Base-by-base conservation (phyloP, 2,329 filamentous ascomycete species). In the Microsporum audouinii region DNA sequence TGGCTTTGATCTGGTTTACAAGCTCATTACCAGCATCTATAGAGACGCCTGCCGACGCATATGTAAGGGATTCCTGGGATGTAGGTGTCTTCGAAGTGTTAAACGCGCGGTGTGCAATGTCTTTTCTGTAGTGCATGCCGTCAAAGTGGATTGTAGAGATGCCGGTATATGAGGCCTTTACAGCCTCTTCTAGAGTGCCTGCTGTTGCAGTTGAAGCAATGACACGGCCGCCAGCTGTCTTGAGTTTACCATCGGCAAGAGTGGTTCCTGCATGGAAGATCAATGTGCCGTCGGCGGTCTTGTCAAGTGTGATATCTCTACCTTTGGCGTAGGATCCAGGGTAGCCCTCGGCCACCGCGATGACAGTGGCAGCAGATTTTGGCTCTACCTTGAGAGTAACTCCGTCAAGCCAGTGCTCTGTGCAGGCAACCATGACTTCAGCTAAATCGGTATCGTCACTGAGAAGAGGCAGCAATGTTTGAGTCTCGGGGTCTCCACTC, bases 201-300 rank as follows among this genome's bases (percentile, higher is more conserved):
- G 84, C 88, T 1, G 86, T 88, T 1, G 91, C 88, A 41, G 89
- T 95, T n/a, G 90, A 86, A 14, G 92, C 91, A 70, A 99, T 96
- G 38, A 99, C 94, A 61, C 94, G 86, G 0, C 94, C 94, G 55
- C 94, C 94, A 0, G 88, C 82, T 0, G 90, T 92, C 69, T 85
- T 81, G 23, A 97, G 79, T 64, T 85, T 79, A 39, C 84, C 81
- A 23, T 78, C 77, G 7, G 82, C 70, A 14, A 89, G 72, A 43
- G 81, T 81, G 2, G 94, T 99, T 33, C 94, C 94, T 3, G 94
- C 94, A 71, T 99, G 94, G 83, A 99, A 99, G 64, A 96, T 84
- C 64, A 88, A 85, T 64, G 83, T 87, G 63, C 79, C 77, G 76
- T 79, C 65, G 1, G 61, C 58, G 77, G 76, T 27, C 71, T 87